phyloP scores from a whole-genome alignment of 2,329 filamentous ascomycete genomes.

The Aspergillus tamarii region DNA sequence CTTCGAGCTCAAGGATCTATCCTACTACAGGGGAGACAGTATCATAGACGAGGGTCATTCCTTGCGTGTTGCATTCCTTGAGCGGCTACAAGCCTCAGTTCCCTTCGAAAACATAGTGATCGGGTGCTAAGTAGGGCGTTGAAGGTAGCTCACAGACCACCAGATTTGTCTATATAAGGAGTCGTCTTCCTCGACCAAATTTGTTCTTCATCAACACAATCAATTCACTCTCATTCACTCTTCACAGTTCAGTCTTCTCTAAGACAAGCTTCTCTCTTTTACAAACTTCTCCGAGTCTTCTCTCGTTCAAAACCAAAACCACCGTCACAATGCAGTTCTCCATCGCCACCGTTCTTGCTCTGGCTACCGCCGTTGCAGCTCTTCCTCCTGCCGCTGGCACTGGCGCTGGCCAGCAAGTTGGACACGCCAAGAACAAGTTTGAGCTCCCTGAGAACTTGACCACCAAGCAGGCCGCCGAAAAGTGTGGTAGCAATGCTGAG shows the following conservation, averaged over 20 bases:
- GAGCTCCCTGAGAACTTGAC: conserved; percentile 36
- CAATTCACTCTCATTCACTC: conserved; percentile 38
- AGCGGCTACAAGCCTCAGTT: conserved; percentile 15
- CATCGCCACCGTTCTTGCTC: conserved; percentile 36
- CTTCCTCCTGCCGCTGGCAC: conserved; percentile 31
- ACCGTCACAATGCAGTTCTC: conserved; percentile 45
- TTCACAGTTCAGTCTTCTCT: conserved; percentile 32
- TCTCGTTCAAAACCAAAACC: conserved; percentile 35
- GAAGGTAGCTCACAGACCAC: conserved; percentile 24
- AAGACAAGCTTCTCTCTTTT: conserved; percentile 11
- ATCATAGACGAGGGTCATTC: conserved; percentile 9
- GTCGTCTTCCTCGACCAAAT: conserved; percentile 13
- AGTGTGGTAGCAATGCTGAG: conserved; percentile 43
- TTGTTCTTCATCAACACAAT: conserved; percentile 31
- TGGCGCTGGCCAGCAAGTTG: conserved; percentile 33
- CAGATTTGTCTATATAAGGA: conserved; percentile 38
- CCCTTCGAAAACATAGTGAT: neutral
- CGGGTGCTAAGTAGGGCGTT: conserved; percentile 10
- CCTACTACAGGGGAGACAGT: neutral
- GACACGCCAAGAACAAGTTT: conserved; percentile 39
- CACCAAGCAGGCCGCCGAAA: conserved; percentile 42
- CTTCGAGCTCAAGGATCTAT: conserved; percentile 2
- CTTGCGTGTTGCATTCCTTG: conserved; percentile 38
- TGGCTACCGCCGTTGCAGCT: conserved; percentile 38
- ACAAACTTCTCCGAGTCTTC: conserved; percentile 17